Conservation (phyloP, 192 early-diverging fungal genomes). For the Backusella australiensis region DNA sequence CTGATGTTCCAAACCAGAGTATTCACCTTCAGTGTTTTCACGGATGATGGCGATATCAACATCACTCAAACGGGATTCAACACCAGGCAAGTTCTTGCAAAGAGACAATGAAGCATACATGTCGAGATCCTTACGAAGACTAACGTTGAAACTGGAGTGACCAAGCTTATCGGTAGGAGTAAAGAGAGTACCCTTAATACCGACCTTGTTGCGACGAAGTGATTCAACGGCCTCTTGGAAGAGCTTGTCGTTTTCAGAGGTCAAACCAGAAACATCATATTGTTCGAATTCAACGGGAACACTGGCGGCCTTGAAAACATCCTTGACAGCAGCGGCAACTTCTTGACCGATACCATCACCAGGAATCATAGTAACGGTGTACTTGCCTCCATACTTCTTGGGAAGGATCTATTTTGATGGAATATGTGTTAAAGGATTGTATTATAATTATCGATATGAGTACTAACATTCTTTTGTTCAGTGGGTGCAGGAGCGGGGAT, state of each 20-base stretch:
- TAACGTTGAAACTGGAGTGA: slow-evolving; percentile 84
- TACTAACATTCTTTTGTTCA: slow-evolving; percentile 35
- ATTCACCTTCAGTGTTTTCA: slow-evolving; percentile 99
- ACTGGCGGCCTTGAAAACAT: slow-evolving; percentile 89
- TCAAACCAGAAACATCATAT: slow-evolving; percentile 93
- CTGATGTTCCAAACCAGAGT: slow-evolving; percentile 97
- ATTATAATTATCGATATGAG: neutral
- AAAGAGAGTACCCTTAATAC: slow-evolving; percentile 91
- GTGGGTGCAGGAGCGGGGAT: slow-evolving; percentile 35
- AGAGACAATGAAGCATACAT: slow-evolving; percentile 96
- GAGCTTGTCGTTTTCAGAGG: slow-evolving; percentile 74
- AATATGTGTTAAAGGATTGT: neutral
- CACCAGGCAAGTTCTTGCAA: slow-evolving; percentile 87
- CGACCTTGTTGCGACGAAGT: slow-evolving; percentile 93
- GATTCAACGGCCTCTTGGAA: slow-evolving; percentile 91
- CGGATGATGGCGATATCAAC: slow-evolving; percentile 99
- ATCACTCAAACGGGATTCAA: slow-evolving; percentile 84
- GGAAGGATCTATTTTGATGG: slow-evolving; percentile 32
- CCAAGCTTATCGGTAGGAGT: slow-evolving; percentile 85
- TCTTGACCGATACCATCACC: slow-evolving; percentile 99
- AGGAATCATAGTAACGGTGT: slow-evolving; percentile 97
- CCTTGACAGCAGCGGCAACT: slow-evolving; percentile 86
- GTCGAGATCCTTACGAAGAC: slow-evolving; percentile 96
- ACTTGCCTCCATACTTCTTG: slow-evolving; percentile 86
- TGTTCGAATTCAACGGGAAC: slow-evolving; percentile 98